Base-by-base conservation (phyloP, 441 rosid genomes). In the Eruca vesicaria region DNA sequence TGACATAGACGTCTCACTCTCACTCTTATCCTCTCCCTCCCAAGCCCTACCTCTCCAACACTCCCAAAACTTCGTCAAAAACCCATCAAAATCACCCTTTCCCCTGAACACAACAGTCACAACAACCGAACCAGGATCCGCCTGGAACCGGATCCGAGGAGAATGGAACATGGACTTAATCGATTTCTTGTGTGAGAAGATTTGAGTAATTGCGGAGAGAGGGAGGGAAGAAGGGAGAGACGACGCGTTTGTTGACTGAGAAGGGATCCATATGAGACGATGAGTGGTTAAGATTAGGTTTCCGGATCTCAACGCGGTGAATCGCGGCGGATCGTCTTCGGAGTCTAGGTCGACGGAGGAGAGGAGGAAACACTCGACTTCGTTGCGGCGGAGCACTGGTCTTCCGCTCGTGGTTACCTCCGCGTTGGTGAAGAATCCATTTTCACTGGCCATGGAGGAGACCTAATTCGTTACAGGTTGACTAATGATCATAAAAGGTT, bases 121-220 rank as follows among this genome's bases (percentile, higher is more conserved):
- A 3, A 92, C 93, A 31, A 86, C 69, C 59, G 91, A 74, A 84
- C 86, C 81, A 68, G 66, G 84, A 61, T 35, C 77, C 63, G 84
- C 82, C 83, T 92, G 97, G 77, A 94, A 88, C n/a, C 94, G 86
- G 71, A 92, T 80, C 67, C 99, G 80, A 1, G 98, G 98, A 1
- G 99, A 95, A 73, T 85, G 92, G 67, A 95, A 92, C 82, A 94
- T 87, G 53, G 90, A 79, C 81, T 91, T 93, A 72, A 94, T 82
- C 26, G 98, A 94, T 79, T 90, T 87, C 82, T 90, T 89, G 15
- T 82, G 62, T 4, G 94, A 81, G 75, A 81, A 92, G 21, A 95
- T 86, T 38, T 85, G 91, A 57, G 89, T 75, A 36, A 95, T 18
- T 20, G 87, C 29, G 9, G 84, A 58, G 32, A 92, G 90, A 45